phyloP scores from a whole-genome alignment of 345 rosid species.

The Aquilaria sinensis region DNA sequence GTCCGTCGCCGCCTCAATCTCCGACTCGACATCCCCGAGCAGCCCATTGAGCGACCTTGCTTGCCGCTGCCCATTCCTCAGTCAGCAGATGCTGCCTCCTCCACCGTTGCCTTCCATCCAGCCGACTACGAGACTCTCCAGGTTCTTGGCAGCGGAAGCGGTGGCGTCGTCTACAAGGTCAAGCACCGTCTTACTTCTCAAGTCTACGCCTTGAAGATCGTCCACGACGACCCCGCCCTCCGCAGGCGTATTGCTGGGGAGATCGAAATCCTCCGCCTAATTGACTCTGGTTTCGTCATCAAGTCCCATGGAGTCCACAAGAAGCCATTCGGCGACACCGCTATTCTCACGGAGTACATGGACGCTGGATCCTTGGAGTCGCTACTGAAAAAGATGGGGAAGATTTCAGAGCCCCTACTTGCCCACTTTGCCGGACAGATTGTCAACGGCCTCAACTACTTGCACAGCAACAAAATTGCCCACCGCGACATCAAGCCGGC shows the following conservation, averaged over 20 bases:
- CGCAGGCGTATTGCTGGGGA: constrained; percentile 63
- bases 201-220: constrained; percentile 56
- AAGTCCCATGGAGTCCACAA: constrained; percentile 48
- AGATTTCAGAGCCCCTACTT: constrained; percentile 17
- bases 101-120: constrained; percentile 15
- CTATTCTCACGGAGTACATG: constrained; percentile 72
- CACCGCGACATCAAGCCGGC: constrained; percentile 82
- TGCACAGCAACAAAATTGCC: constrained; percentile 56
- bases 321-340: constrained; percentile 53
- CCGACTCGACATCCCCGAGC: constrained; percentile 51
- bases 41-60: constrained; percentile 11
- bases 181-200: constrained; percentile 44
- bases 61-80: constrained; percentile 34
- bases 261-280: constrained; percentile 69
- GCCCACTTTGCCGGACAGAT: constrained; percentile 42
- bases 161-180: constrained; percentile 67
- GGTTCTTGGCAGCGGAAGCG: constrained; percentile 73
- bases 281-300: constrained; percentile 54
- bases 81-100: constrained; percentile 19
- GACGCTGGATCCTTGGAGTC: constrained; percentile 59
- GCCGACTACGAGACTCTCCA: constrained; percentile 52
- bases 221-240: constrained; percentile 46
- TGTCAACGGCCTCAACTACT: constrained; percentile 46
- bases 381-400: constrained; percentile 27
- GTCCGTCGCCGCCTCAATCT: constrained; percentile 71